phyloP scores from a whole-genome alignment of 768 basidiomycete species.

The Cantharellus anzutake region DNA sequence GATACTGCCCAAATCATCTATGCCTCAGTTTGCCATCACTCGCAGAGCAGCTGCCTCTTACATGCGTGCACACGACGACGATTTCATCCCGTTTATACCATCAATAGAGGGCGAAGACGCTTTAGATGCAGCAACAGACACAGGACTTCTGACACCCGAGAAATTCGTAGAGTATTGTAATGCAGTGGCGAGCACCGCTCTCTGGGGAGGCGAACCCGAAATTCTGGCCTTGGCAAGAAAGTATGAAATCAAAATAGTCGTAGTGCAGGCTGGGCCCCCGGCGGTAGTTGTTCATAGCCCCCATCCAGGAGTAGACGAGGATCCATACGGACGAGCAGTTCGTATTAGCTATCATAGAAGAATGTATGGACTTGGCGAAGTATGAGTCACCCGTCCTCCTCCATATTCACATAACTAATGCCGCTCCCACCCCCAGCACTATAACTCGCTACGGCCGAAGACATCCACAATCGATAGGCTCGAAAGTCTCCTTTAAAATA shows the following conservation, averaged over 20 bases:
- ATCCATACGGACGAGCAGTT: conserved; percentile 14
- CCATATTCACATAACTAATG: neutral
- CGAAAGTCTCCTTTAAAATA: too few relatives aligned
- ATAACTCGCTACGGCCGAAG: conserved; percentile 62
- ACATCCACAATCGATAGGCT: neutral
- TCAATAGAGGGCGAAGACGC: conserved; percentile 51
- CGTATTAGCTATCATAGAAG: conserved; percentile 79
- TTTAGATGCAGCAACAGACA: conserved; percentile 31
- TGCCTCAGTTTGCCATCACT: conserved; percentile 40
- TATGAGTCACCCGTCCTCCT: conserved; percentile 20
- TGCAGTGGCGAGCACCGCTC: conserved; percentile 60
- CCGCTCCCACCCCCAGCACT: conserved; percentile 37
- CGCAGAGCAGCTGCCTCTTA: conserved; percentile 61
- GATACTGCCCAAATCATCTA: conserved; percentile 29
- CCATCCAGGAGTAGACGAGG: conserved; percentile 13
- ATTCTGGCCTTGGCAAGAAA: conserved; percentile 72
- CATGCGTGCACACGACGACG: conserved; percentile 63
- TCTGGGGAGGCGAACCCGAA: conserved; percentile 97
- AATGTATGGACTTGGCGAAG: conserved; percentile 94
- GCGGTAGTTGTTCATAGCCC: conserved; percentile 72
- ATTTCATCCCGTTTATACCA: conserved; percentile 87
- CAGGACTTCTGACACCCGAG: conserved; percentile 49
- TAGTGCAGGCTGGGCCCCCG: conserved; percentile 69
- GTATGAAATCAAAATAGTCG: conserved; percentile 72
- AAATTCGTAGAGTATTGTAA: conserved; percentile 61